A percentile compares a stretch with the other conserved stretches of the same genome.
These are phyloP conservation scores for Persicaria maculosa DNA, from an alignment of 148 eudicot genomes.

Conservation along the genomic window DNA sequence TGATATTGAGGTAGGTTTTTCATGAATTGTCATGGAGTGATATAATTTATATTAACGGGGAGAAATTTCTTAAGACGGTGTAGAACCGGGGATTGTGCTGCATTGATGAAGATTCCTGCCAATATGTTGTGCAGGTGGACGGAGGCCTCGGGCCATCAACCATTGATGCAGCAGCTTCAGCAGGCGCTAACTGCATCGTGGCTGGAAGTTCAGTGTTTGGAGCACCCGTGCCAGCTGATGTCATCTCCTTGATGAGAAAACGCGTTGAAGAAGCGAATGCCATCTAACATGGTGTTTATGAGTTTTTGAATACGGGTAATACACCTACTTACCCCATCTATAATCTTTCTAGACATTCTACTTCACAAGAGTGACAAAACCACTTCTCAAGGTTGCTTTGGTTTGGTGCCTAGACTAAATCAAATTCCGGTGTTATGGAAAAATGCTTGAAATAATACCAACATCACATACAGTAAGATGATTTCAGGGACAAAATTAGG, in stretches of 20 bases:
- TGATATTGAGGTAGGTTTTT: conserved; percentile 70
- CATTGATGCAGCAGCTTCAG: conserved; percentile 69
- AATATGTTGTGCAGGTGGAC: conserved; percentile 55
- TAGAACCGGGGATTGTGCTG: neutral
- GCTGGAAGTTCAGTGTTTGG: conserved; percentile 97
- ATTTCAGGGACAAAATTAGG: no score
- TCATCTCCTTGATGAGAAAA: conserved; percentile 64
- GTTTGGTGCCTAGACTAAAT: no score
- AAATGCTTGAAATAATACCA: no score
- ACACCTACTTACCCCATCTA: neutral
- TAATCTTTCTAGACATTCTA: neutral
- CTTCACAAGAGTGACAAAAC: neutral
- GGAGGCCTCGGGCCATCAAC: conserved; percentile 95
- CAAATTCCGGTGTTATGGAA: no score
- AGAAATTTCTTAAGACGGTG: neutral
- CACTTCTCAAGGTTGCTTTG: neutral
- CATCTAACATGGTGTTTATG: neutral
- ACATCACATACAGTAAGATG: no score
- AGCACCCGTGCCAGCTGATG: conserved; percentile 77
- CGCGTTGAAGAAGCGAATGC: conserved; percentile 43
- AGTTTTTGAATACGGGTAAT: neutral
- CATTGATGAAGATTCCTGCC: neutral
- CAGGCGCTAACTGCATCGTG: conserved; percentile 95
- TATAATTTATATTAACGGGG: neutral
- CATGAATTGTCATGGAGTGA: neutral